Evolutionary conservation across 768 basidiomycete genomes (phyloP).

Genomic region (Hygrophoropsis aurantiaca): DNA sequence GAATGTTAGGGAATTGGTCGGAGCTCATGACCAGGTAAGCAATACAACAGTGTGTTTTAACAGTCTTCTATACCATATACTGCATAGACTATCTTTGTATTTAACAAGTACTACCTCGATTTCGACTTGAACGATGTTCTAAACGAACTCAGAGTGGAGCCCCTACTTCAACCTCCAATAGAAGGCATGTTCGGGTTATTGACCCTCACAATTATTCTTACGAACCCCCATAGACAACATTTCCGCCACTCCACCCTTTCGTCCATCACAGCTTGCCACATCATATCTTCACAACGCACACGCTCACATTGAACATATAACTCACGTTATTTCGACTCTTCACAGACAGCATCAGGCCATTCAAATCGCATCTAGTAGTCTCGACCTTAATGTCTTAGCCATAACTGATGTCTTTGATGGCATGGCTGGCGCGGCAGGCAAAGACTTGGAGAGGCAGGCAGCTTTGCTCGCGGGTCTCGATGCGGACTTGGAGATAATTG

Average conservation of each 20-base stretch:
- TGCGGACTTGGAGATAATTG: slow-evolving; percentile 71
- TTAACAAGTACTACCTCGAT: slow-evolving; percentile 80
- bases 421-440: slow-evolving; percentile 50
- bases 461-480: slow-evolving; percentile 61
- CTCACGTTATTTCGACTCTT: slow-evolving; percentile 49
- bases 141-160: slow-evolving; percentile 56
- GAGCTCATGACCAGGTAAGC: slow-evolving; percentile 71
- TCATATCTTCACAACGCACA: slow-evolving; percentile 66
- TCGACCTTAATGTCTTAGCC: slow-evolving; percentile 72
- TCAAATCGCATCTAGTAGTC: slow-evolving; percentile 67
- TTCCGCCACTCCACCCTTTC: slow-evolving; percentile 70
- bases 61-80: slow-evolving; percentile 11
- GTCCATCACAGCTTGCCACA: slow-evolving; percentile 63
- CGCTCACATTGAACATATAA: slow-evolving; percentile 62
- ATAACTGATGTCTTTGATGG: slow-evolving; percentile 70
- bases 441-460: slow-evolving; percentile 69
- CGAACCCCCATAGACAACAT: slow-evolving; percentile 46
- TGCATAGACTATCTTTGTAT: slow-evolving; percentile 70
- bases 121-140: slow-evolving; percentile 66
- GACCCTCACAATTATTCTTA: neutral
- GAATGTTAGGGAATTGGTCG: slow-evolving; percentile 76
- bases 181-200: slow-evolving; percentile 49
- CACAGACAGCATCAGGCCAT: slow-evolving; percentile 69
- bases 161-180: slow-evolving; percentile 66
- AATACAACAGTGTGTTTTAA: neutral